Conservation (phyloP, 179 eudicot species). For the Beta corolliflora region DNA sequence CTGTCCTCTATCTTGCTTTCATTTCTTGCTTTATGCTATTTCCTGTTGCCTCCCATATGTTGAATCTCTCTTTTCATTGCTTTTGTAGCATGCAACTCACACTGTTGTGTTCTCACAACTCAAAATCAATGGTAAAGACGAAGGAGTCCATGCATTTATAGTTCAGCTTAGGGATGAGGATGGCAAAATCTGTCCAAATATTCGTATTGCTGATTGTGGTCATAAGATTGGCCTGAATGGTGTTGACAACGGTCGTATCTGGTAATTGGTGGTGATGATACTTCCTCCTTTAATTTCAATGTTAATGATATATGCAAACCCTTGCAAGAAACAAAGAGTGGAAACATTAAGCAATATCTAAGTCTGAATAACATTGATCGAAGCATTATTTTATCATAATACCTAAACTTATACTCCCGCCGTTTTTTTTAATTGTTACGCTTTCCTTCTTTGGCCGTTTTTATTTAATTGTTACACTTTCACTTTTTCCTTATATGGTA, state of each 20-base stretch:
- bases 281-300: background rate
- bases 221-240: slow-evolving; percentile 98
- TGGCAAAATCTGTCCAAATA: slow-evolving; percentile 76
- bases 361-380: no score
- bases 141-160: slow-evolving; percentile 99
- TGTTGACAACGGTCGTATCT: slow-evolving; percentile 93
- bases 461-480: no score
- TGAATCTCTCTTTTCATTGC: slow-evolving; percentile 3
- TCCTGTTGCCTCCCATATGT: background rate
- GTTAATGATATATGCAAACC: background rate
- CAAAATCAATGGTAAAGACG: slow-evolving; percentile 63
- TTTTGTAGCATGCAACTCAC: slow-evolving; percentile 88
- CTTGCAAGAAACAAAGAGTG: no score
- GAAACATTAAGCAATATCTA: no score
- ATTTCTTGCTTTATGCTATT: background rate
- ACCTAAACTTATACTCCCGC: no score
- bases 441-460: no score
- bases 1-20: background rate
- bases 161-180: slow-evolving; percentile 83
- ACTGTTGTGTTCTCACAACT: slow-evolving; percentile 94
- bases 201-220: slow-evolving; percentile 94
- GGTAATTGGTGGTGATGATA: slow-evolving; percentile 41
- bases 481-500: no score
- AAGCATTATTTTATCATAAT: no score
- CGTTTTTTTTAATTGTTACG: no score